A percentile compares a stretch with the other conserved stretches of the same genome.
Conservation (phyloP, 768 basidiomycete genomes). For the Sutorius australiensis region DNA sequence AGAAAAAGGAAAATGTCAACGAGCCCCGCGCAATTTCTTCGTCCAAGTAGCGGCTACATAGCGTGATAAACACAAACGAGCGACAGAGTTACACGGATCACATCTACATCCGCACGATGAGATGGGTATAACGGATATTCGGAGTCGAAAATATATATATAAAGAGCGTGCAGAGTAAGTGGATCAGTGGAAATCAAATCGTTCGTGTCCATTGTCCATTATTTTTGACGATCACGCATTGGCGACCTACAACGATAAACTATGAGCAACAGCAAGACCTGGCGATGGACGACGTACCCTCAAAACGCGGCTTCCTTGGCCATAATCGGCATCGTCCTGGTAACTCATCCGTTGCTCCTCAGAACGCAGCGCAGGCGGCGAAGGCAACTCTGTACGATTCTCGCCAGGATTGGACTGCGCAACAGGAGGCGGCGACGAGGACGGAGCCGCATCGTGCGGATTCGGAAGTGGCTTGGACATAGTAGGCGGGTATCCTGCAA, state of each 20-base stretch:
- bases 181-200: not conserved
- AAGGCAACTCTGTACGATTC: slow-evolving; percentile 1
- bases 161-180: not conserved
- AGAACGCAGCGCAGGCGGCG: slow-evolving; percentile 2
- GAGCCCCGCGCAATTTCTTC: not conserved
- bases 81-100: slow-evolving; percentile 1
- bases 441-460: slow-evolving; percentile 9
- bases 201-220: slow-evolving; percentile 1
- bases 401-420: slow-evolving; percentile 14
- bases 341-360: slow-evolving; percentile 30
- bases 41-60: not conserved
- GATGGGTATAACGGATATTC: slow-evolving; percentile 3
- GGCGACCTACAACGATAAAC: slow-evolving; percentile 9
- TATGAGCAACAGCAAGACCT: not conserved
- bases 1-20: not conserved
- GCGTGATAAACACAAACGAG: slow-evolving; percentile 2
- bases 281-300: slow-evolving; percentile 22
- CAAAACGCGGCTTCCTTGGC: slow-evolving; percentile 25
- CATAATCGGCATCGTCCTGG: slow-evolving; percentile 29
- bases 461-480: slow-evolving; percentile 14
- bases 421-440: slow-evolving; percentile 12
- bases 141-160: not conserved
- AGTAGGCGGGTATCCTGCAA: slow-evolving; percentile 25
- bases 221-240: slow-evolving; percentile 6
- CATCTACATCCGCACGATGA: not conserved